These are phyloP conservation scores for Diaporthe citriasiana DNA, from an alignment of 2,329 filamentous ascomycete species.

Conservation along the genomic window DNA sequence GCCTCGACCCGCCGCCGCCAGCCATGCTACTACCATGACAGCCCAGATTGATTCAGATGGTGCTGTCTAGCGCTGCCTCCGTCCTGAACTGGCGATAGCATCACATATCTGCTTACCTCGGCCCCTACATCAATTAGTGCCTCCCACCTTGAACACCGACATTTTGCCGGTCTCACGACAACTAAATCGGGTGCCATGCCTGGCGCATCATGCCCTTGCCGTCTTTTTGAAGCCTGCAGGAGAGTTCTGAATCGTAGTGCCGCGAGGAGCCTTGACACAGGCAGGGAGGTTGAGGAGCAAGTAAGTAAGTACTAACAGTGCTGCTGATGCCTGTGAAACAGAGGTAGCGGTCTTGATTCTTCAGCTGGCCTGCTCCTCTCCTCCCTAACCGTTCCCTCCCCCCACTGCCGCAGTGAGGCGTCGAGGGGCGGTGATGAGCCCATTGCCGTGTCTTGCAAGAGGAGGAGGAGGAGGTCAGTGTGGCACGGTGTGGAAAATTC, in stretches of 20 bases:
- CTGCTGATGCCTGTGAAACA: not conserved
- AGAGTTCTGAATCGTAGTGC: conserved; percentile 2
- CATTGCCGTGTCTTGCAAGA: conserved; percentile 5
- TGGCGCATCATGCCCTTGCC: not conserved
- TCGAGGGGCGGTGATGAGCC: conserved; percentile 11
- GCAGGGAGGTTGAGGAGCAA: not conserved
- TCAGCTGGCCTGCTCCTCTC: not conserved
- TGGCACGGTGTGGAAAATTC: conserved; percentile 22
- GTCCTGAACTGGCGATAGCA: conserved; percentile 1
- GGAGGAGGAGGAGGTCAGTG: not conserved
- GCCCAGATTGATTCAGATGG: conserved; percentile 28
- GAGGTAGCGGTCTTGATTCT: not conserved
- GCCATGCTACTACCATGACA: conserved; percentile 7
- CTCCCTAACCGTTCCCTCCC: not conserved
- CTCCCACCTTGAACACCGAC: not conserved
- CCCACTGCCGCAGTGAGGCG: not conserved
- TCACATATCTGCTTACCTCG: conserved; percentile 12
- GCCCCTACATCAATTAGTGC: not conserved
- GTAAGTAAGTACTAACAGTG: not conserved
- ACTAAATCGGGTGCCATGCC: not conserved
- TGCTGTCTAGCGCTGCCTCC: conserved; percentile 11
- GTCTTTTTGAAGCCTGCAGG: not conserved
- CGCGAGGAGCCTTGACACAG: not conserved
- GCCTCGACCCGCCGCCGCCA: conserved; percentile 24
- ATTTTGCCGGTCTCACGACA: not conserved